These are phyloP conservation scores for Phytophthora uliginosa DNA, from an alignment of 352 stramenopile genomes.

Conservation along the genomic window DNA sequence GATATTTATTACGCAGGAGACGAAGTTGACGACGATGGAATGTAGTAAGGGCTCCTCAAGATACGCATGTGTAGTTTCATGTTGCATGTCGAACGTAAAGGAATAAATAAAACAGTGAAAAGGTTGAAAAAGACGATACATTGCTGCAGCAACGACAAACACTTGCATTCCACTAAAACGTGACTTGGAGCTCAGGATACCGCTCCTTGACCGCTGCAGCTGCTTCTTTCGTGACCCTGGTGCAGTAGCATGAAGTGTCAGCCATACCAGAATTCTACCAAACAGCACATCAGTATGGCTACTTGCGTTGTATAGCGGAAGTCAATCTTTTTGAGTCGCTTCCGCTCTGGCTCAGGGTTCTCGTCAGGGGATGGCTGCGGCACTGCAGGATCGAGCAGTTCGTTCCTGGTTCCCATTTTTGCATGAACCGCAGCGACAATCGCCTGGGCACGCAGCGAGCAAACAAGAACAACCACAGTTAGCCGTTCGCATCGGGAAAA, in stretches of 20 bases:
- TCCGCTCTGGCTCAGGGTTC: constrained; percentile 75
- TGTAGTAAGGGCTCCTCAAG: constrained; percentile 44
- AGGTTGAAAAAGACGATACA: constrained; percentile 2
- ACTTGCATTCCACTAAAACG: constrained; percentile 32
- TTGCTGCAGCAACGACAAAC: constrained; percentile 5
- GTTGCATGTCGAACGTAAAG: constrained; percentile 10
- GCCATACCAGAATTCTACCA: neutral
- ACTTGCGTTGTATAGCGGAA: constrained; percentile 91
- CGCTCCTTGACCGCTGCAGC: constrained; percentile 77
- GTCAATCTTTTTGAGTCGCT: constrained; percentile 91
- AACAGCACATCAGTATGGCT: neutral
- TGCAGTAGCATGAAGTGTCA: neutral
- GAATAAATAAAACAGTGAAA: constrained; percentile 1
- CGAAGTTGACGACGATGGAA: constrained; percentile 65
- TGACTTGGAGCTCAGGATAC: constrained; percentile 59
- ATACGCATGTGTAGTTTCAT: neutral
- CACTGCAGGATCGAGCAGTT: constrained; percentile 36
- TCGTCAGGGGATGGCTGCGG: constrained; percentile 36
- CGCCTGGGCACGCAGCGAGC: constrained; percentile 32
- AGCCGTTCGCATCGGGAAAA: neutral
- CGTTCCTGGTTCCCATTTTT: constrained; percentile 76
- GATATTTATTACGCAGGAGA: constrained; percentile 82
- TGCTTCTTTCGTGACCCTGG: constrained; percentile 87
- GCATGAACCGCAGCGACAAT: constrained; percentile 82
- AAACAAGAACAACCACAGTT: neutral